Percentiles rank a stretch among this genome's conserved stretches.
phyloP scores from a whole-genome alignment of 805 yeast genomes.

The Groenewaldozyma salmanticensis region DNA sequence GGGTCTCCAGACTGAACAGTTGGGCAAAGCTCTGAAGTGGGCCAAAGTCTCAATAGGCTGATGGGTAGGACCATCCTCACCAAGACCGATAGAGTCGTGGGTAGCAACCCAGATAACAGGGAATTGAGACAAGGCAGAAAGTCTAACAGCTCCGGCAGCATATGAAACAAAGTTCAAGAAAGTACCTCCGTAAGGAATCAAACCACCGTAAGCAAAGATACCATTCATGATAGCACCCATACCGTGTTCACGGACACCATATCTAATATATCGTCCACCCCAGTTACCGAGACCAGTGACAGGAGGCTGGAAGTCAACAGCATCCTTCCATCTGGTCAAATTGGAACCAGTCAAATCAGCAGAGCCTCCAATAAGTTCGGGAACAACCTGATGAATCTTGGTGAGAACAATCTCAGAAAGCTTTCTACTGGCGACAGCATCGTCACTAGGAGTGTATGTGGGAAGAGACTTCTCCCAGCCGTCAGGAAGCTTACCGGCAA shows the following conservation, averaged over 20 bases:
- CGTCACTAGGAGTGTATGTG: conserved; percentile 63
- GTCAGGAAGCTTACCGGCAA: conserved; percentile 58
- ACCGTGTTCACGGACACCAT: conserved; percentile 98
- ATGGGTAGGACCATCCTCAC: conserved; percentile 52
- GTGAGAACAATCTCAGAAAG: conserved; percentile 73
- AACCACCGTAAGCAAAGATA: conserved; percentile 81
- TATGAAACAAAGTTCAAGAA: conserved; percentile 82
- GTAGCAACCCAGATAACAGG: conserved; percentile 44
- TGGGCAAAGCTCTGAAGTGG: conserved; percentile 44
- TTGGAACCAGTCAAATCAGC: conserved; percentile 97
- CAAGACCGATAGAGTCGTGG: conserved; percentile 49
- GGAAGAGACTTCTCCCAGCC: conserved; percentile 78
- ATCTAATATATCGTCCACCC: conserved; percentile 89
- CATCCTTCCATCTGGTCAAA: conserved; percentile 77
- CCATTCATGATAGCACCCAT: conserved; percentile 99
- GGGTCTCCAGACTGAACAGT: conserved; percentile 41
- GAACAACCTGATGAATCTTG: conserved; percentile 51
- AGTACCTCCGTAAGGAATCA: conserved; percentile 91
- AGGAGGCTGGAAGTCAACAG: conserved; percentile 90
- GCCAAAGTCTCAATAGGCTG: conserved; percentile 46
- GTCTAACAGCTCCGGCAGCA: conserved; percentile 44
- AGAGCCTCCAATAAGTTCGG: conserved; percentile 94
- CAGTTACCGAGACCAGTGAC: conserved; percentile 71
- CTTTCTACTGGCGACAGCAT: conserved; percentile 89
- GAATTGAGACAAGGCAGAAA: conserved; percentile 38